Evolutionary conservation across 176 grass and related monocot genomes (phyloP).

Genomic region (Puya raimondii): DNA sequence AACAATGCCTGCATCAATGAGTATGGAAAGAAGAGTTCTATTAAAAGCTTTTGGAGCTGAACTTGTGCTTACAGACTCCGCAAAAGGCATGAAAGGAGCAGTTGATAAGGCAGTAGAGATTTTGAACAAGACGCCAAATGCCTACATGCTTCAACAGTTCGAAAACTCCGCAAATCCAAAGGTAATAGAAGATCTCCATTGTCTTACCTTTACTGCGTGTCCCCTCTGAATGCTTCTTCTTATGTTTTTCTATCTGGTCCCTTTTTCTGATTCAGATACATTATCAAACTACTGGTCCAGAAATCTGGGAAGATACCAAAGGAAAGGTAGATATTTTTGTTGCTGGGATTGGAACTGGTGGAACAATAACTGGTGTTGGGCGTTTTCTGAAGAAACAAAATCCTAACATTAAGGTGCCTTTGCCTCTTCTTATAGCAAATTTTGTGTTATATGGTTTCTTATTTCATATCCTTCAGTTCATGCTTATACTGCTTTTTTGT

Average conservation of each 20-base stretch:
- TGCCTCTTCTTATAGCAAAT: background rate
- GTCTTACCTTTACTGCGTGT: constrained; percentile 8
- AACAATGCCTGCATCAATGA: constrained; percentile 94
- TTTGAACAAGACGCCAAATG: constrained; percentile 63
- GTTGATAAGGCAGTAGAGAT: constrained; percentile 87
- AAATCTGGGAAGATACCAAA: constrained; percentile 97
- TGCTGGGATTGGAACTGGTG: constrained; percentile 84
- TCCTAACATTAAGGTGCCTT: constrained; percentile 77
- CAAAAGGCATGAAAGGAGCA: constrained; percentile 94
- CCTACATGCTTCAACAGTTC: constrained; percentile 95
- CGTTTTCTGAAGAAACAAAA: constrained; percentile 81
- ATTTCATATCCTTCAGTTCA: constrained; percentile 14
- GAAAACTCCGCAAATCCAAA: constrained; percentile 96
- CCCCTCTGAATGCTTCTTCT: constrained; percentile 3
- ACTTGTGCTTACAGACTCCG: constrained; percentile 73
- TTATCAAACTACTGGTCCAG: constrained; percentile 89
- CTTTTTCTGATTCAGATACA: constrained; percentile 51
- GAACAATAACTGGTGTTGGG: constrained; percentile 87
- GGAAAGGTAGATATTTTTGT: constrained; percentile 91
- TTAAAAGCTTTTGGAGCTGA: constrained; percentile 89
- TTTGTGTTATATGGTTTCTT: background rate
- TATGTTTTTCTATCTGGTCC: background rate
- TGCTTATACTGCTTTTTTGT: constrained; percentile 8
- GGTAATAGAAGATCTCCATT: constrained; percentile 15
- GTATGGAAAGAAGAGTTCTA: constrained; percentile 89